Percentiles rank a stretch among this genome's conserved stretches.
phyloP scores from a whole-genome alignment of 768 basidiomycete genomes.

The Leccinellum rugosiceps region DNA sequence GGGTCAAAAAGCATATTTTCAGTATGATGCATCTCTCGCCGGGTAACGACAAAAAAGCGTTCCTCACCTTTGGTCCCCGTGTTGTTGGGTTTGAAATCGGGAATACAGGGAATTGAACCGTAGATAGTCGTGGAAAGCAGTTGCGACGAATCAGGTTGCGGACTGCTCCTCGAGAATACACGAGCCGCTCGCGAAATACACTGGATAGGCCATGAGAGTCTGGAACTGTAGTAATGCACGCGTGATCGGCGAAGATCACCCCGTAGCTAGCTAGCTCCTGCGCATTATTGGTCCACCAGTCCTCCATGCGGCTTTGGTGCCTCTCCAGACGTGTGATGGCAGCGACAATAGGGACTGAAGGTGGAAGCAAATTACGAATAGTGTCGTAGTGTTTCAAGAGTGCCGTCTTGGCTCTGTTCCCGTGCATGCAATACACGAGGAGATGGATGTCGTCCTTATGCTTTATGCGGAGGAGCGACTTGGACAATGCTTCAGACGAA shows the following conservation, averaged over 20 bases:
- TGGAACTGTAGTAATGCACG: constrained; percentile 18
- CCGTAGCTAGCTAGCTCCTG: constrained; percentile 6
- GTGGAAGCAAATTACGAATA: constrained; percentile 6
- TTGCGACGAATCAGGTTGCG: constrained; percentile 14
- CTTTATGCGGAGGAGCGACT: constrained; percentile 8
- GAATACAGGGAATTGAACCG: constrained; percentile 7
- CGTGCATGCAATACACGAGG: constrained; percentile 21
- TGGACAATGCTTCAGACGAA: constrained; percentile 1
- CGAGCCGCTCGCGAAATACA: constrained; percentile 10
- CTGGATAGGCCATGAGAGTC: constrained; percentile 1
- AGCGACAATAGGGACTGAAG: constrained; percentile 13
- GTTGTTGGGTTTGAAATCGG: neutral
- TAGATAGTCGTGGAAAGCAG: neutral
- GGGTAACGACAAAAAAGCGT: neutral
- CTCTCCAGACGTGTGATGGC: constrained; percentile 22
- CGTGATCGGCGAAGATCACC: constrained; percentile 19
- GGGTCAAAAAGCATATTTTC: neutral
- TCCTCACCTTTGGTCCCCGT: constrained; percentile 3
- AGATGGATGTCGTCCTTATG: constrained; percentile 12
- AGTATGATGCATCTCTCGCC: neutral
- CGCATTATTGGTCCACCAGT: constrained; percentile 20
- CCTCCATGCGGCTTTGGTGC: constrained; percentile 18
- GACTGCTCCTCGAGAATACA: constrained; percentile 9
- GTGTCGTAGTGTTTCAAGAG: constrained; percentile 15
- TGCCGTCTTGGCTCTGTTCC: constrained; percentile 16